phyloP scores from a whole-genome alignment of 495 filamentous ascomycete genomes.

The Bryoglossum gracile region DNA sequence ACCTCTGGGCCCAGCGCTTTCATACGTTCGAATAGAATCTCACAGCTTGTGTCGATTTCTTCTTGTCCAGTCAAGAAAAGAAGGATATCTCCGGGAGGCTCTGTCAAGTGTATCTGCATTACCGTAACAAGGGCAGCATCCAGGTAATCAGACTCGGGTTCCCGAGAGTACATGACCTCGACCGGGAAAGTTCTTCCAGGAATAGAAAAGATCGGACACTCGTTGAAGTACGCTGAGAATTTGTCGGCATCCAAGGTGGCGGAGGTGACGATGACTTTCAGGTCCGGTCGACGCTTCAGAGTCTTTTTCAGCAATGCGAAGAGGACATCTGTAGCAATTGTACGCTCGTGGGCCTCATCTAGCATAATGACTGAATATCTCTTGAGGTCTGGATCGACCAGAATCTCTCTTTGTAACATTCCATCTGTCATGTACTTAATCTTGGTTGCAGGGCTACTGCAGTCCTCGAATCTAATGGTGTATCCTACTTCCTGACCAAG shows the following conservation, averaged over 20 bases:
- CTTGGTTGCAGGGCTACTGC: constrained; percentile 77
- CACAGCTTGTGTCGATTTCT: constrained; percentile 93
- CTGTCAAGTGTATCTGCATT: constrained; percentile 95
- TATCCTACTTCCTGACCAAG: constrained; percentile 94
- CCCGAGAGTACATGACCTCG: constrained; percentile 86
- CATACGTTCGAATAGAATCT: constrained; percentile 92
- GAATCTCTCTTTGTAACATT: constrained; percentile 92
- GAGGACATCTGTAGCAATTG: constrained; percentile 91
- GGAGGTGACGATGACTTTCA: constrained; percentile 92
- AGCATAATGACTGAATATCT: constrained; percentile 96
- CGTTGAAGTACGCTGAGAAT: constrained; percentile 91
- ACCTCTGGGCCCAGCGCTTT: constrained; percentile 87
- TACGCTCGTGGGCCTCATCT: constrained; percentile 96
- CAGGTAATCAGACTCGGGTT: constrained; percentile 94
- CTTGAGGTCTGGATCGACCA: constrained; percentile 80
- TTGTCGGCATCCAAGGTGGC: constrained; percentile 97
- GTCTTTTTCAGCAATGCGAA: constrained; percentile 95
- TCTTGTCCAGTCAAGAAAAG: constrained; percentile 96
- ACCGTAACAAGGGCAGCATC: constrained; percentile 93
- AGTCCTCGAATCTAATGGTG: constrained; percentile 96
- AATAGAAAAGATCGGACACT: constrained; percentile 92
- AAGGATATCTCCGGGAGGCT: constrained; percentile 86
- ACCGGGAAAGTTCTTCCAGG: constrained; percentile 93
- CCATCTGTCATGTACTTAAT: constrained; percentile 99
- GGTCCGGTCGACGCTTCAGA: constrained; percentile 71